Conservation (phyloP, 495 filamentous ascomycete genomes). For the Talaromyces wortmannii region DNA sequence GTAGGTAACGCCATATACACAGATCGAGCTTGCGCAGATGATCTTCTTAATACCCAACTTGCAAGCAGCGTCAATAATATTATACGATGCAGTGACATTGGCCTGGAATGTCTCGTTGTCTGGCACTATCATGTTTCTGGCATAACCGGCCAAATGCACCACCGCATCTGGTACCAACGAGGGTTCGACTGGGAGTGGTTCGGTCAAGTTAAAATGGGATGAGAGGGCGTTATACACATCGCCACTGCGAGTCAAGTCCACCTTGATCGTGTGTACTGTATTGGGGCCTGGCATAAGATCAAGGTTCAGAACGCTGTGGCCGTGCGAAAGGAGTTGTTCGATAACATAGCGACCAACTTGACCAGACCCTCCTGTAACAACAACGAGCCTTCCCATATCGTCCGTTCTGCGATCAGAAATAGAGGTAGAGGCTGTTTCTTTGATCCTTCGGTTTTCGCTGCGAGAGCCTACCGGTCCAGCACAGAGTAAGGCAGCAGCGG, state of each 20-base stretch:
- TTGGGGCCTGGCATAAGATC: constrained; percentile 29
- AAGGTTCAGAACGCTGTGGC: constrained; percentile 45
- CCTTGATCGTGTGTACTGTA: constrained; percentile 47
- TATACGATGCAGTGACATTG: constrained; percentile 48
- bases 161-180: constrained; percentile 46
- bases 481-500: neutral
- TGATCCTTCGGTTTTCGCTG: neutral
- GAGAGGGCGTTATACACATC: constrained; percentile 54
- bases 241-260: constrained; percentile 50
- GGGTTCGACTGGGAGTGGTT: constrained; percentile 33
- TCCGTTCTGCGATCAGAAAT: neutral
- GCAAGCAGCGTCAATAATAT: constrained; percentile 55
- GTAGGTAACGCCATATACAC: constrained; percentile 53
- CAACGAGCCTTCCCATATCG: constrained; percentile 39
- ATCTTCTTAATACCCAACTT: constrained; percentile 55
- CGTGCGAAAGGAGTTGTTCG: constrained; percentile 37
- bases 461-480: neutral
- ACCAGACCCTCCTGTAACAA: constrained; percentile 48
- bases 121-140: constrained; percentile 54
- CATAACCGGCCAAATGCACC: constrained; percentile 55
- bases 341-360: constrained; percentile 49
- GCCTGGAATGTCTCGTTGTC: constrained; percentile 52
- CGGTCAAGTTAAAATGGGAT: constrained; percentile 46
- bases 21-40: constrained; percentile 49
- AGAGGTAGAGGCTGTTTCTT: neutral